Conservation (phyloP, 1,284 basidiomycete species). For the Phylloporus sp. region DNA sequence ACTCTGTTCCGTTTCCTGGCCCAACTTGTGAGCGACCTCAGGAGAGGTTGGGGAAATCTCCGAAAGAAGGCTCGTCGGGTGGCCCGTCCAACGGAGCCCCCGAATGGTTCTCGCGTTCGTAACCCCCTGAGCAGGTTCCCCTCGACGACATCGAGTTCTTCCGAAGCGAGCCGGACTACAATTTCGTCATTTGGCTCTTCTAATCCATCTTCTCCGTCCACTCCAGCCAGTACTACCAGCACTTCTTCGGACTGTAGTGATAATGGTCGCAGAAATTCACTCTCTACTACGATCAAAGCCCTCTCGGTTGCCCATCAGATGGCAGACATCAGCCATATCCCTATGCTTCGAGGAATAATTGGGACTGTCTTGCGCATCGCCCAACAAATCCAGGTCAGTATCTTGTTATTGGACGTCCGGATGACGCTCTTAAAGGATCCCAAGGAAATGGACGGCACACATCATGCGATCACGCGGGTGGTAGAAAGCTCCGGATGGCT, state of each 20-base stretch:
- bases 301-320: constrained; percentile 17
- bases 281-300: constrained; percentile 10
- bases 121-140: no score
- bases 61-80: background rate
- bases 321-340: constrained; percentile 13
- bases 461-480: constrained; percentile 21
- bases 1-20: constrained; percentile 12
- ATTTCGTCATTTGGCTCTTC: background rate
- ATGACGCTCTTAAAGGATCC: background rate
- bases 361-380: constrained; percentile 14
- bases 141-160: background rate
- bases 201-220: background rate
- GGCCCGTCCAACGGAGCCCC: no score
- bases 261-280: background rate
- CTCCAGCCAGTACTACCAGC: constrained; percentile 2
- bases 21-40: constrained; percentile 2
- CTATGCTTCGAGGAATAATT: constrained; percentile 18
- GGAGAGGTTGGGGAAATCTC: constrained; percentile 12
- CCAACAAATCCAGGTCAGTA: constrained; percentile 17
- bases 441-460: constrained; percentile 20
- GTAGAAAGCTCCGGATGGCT: constrained; percentile 22
- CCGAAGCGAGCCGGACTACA: background rate
- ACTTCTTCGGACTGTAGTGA: constrained; percentile 7
- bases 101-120: no score
- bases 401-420: no score